Conservation (phyloP, 2,329 filamentous ascomycete genomes). For the Colletotrichum limetticola region DNA sequence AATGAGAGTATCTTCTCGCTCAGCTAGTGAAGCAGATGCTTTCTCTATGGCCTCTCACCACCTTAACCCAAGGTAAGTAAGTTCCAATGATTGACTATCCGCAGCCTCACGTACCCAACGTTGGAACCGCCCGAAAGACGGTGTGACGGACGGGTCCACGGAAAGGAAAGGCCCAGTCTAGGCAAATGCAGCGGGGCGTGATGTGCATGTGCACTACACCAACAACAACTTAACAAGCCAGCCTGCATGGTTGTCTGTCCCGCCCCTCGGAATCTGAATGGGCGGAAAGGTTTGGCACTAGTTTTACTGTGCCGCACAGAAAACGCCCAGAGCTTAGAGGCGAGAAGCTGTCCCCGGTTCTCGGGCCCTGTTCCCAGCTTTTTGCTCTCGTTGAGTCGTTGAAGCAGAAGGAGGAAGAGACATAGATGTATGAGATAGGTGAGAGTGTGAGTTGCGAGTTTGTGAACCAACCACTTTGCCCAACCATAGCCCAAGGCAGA, state of each 20-base stretch:
- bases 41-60: neutral
- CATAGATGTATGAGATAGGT: neutral
- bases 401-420: neutral
- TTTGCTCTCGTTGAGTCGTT: no score
- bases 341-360: neutral
- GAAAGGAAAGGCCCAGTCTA: neutral
- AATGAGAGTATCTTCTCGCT: neutral
- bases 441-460: neutral
- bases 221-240: neutral
- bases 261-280: neutral
- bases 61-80: neutral
- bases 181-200: neutral
- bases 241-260: neutral
- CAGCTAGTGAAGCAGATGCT: neutral
- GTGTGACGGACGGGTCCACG: slow-evolving; percentile 2
- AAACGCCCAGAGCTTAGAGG: no score
- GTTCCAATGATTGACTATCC: neutral
- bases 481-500: neutral
- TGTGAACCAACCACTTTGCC: neutral
- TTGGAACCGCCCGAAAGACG: slow-evolving; percentile 4
- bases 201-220: neutral
- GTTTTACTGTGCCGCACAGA: neutral
- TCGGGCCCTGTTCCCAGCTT: slow-evolving; percentile 12
- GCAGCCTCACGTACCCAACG: neutral
- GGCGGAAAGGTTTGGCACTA: neutral